These are phyloP conservation scores for Fomitopsis pinicola DNA, from an alignment of 1,284 basidiomycete species.

Conservation along the genomic window DNA sequence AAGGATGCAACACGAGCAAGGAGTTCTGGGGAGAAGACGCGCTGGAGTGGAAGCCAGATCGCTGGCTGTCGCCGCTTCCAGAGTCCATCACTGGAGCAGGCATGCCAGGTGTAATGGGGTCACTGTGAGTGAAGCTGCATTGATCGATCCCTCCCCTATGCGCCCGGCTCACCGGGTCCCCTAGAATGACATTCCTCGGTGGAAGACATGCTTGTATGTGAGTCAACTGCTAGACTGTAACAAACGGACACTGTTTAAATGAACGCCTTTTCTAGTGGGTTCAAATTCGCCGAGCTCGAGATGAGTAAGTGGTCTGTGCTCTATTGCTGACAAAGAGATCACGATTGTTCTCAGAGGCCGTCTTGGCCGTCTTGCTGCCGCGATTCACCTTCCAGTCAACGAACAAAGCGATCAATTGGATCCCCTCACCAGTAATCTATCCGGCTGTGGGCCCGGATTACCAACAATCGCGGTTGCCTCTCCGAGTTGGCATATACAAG, in stretches of 20 bases:
- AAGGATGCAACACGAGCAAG: constrained; percentile 39
- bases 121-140: constrained; percentile 15
- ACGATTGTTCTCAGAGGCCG: background rate
- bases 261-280: constrained; percentile 18
- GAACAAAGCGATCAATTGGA: constrained; percentile 9
- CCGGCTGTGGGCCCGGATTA: constrained; percentile 5
- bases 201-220: constrained; percentile 30
- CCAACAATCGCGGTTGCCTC: background rate
- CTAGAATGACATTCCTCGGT: constrained; percentile 30
- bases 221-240: constrained; percentile 1
- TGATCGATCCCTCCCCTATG: background rate
- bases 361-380: constrained; percentile 2
- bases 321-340: background rate
- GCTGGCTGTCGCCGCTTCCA: constrained; percentile 23
- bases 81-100: constrained; percentile 10
- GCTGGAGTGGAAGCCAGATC: constrained; percentile 39
- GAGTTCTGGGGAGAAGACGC: constrained; percentile 55
- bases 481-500: background rate
- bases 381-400: constrained; percentile 11
- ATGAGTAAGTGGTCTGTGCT: constrained; percentile 24
- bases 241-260: background rate
- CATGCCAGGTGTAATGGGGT: constrained; percentile 22
- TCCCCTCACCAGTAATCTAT: constrained; percentile 2
- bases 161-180: background rate
- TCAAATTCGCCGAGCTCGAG: constrained; percentile 31